Evolutionary conservation across 352 stramenopile species (phyloP).

Genomic region (Globisporangium carolinianum): DNA sequence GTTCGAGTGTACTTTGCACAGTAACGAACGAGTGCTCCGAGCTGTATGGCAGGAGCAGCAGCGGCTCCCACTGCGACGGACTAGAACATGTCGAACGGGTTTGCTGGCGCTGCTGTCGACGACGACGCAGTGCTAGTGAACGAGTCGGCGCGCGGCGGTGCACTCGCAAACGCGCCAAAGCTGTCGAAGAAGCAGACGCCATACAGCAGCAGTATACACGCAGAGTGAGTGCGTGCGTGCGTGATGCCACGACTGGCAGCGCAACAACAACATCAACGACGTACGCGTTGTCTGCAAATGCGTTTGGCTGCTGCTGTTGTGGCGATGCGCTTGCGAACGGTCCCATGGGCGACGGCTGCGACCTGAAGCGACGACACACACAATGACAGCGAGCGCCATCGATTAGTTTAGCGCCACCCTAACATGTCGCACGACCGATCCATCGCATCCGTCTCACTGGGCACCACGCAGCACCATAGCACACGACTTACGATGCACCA

Average conservation of each 20-base stretch:
- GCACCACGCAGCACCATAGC: background rate
- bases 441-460: no score
- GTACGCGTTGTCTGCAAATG: conserved; percentile 44
- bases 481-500: conserved; percentile 6
- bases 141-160: conserved; percentile 24
- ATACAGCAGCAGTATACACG: background rate
- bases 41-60: no score
- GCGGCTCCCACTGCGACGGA: background rate
- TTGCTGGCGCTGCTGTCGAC: conserved; percentile 31
- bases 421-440: no score
- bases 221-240: background rate
- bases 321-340: conserved; percentile 26
- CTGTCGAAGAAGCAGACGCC: conserved; percentile 7
- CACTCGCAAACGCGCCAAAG: conserved; percentile 29
- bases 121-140: conserved; percentile 12
- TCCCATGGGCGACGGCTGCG: conserved; percentile 19
- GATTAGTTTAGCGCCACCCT: background rate
- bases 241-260: background rate
- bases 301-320: conserved; percentile 18
- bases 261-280: background rate
- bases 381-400: no score
- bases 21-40: no score
- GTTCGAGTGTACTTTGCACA: no score
- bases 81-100: conserved; percentile 85
- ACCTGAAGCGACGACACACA: conserved; percentile 6